Evolutionary conservation across 306 rosid genomes (phyloP).

Genomic region (Chamaecrista fasciculata): DNA sequence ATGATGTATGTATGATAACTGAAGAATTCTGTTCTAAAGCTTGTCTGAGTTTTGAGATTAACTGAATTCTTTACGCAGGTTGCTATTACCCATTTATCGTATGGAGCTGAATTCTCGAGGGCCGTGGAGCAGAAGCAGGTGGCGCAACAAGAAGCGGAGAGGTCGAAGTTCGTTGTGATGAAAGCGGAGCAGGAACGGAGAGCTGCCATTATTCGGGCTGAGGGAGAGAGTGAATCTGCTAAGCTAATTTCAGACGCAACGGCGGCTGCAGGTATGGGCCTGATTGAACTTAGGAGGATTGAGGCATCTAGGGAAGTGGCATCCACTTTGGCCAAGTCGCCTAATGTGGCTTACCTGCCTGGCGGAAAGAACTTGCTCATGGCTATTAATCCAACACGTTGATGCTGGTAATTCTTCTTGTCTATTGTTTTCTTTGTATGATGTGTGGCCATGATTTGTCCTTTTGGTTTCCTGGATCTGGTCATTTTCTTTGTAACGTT

Average conservation of each 20-base stretch:
- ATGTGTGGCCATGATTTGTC: not conserved
- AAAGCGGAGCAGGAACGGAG: conserved; percentile 95
- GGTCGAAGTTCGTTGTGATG: conserved; percentile 86
- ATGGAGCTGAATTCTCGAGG: conserved; percentile 68
- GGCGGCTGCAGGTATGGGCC: conserved; percentile 56
- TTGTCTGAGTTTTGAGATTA: not conserved
- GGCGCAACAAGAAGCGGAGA: conserved; percentile 96
- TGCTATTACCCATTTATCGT: conserved; percentile 83
- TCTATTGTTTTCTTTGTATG: conserved; percentile 3
- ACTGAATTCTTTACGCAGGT: conserved; percentile 26
- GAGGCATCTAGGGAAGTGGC: conserved; percentile 94
- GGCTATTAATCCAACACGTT: conserved; percentile 68
- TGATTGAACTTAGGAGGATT: conserved; percentile 82
- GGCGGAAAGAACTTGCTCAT: conserved; percentile 61
- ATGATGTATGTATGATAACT: conserved; percentile 57
- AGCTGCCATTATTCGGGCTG: conserved; percentile 85
- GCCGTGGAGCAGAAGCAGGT: conserved; percentile 97
- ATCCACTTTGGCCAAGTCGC: conserved; percentile 67
- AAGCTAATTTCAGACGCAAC: conserved; percentile 90
- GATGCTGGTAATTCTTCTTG: conserved; percentile 42
- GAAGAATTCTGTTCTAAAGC: not conserved
- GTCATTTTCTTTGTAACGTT: not conserved
- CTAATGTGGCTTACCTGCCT: conserved; percentile 75
- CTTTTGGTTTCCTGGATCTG: too few species aligned
- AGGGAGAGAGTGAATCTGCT: conserved; percentile 90